These are phyloP conservation scores for Tricharina praecox DNA, from an alignment of 495 filamentous ascomycete species.

Conservation along the genomic window DNA sequence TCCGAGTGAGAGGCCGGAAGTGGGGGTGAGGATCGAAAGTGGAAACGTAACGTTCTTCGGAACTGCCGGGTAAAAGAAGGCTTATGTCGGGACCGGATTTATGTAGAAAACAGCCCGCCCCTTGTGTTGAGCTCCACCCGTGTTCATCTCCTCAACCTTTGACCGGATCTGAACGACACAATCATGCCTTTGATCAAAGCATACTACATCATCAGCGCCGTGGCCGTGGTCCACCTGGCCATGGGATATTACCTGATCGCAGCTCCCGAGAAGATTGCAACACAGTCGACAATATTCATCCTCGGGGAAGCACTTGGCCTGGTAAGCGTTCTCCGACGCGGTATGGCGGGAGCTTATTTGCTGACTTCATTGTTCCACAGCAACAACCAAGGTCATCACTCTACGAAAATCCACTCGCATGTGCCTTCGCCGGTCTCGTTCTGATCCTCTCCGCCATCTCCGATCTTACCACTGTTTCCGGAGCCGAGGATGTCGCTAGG, in stretches of 20 bases:
- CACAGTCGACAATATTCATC: conserved; percentile 11
- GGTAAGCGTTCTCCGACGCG: conserved; percentile 5
- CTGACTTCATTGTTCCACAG: conserved; percentile 4
- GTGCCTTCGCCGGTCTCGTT: conserved; percentile 18
- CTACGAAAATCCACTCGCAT: conserved; percentile 19
- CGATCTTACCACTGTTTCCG: conserved; percentile 14
- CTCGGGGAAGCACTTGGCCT: conserved; percentile 24
- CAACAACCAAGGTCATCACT: conserved; percentile 16
- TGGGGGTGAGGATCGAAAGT: background rate
- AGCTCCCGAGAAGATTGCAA: conserved; percentile 9
- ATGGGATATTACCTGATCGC: conserved; percentile 13
- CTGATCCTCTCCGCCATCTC: conserved; percentile 19
- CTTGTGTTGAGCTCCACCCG: too few relatives aligned
- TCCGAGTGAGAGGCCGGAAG: background rate
- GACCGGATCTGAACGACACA: background rate
- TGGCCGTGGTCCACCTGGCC: conserved; percentile 13
- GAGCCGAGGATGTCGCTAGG: conserved; percentile 13
- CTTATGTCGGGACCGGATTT: too few relatives aligned
- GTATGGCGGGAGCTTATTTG: background rate
- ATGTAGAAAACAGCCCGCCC: too few relatives aligned
- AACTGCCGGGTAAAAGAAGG: too few relatives aligned
- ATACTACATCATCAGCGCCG: conserved; percentile 16
- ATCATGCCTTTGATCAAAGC: conserved; percentile 15
- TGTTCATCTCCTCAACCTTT: background rate
- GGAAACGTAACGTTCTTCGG: background rate